Base-by-base conservation (phyloP, 345 rosid species). In the Alliaria petiolata region DNA sequence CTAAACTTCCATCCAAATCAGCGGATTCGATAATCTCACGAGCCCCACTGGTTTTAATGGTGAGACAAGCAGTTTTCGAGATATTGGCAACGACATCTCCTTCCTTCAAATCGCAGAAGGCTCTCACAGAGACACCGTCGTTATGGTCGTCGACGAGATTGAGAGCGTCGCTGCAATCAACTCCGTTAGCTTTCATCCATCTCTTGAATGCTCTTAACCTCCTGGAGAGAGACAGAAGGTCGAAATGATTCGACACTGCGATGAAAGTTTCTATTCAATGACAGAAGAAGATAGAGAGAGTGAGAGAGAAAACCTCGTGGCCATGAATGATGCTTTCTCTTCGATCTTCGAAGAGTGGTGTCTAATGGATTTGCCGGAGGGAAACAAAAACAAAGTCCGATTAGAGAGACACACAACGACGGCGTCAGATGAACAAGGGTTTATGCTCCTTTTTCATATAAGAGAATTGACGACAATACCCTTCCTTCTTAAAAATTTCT, bases 61-160 rank as follows among this genome's bases (percentile, higher is more conserved):
- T 88, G 75, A 93, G 96, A 76, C 98, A 93, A 53, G 96, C 88
- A 3, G 62, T 17, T 80, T 90, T 93, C 1, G 97, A 93, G 63
- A 93, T 90, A 5, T 49, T 67, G 31, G 96, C 92, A 17, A 90
- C 86, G 39, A 83, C 82, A 60, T 93, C 92, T 6, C 97, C 97
- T 80, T 84, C 87, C 49, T 79, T 84, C 64, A 93, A 69, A 71
- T 88, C 90, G 47, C 81, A 47, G 8, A 81, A 50, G 1, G 96
- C 88, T 54, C 22, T 78, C 19, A 93, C 96, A 1, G 92, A 80
- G 26, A 88, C 77, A 11, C 84, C 93, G 5, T 61, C 46, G 56
- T 73, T 77, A 0, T 79, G 77, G 61, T 71, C 74, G 63, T 85
- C 89, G 11, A 71, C 58, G 70, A 93, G 77, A 44, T 77, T 61